These are phyloP conservation scores for Phanerodontia chrysosporium DNA, from an alignment of 768 basidiomycete genomes.

Conservation along the genomic window DNA sequence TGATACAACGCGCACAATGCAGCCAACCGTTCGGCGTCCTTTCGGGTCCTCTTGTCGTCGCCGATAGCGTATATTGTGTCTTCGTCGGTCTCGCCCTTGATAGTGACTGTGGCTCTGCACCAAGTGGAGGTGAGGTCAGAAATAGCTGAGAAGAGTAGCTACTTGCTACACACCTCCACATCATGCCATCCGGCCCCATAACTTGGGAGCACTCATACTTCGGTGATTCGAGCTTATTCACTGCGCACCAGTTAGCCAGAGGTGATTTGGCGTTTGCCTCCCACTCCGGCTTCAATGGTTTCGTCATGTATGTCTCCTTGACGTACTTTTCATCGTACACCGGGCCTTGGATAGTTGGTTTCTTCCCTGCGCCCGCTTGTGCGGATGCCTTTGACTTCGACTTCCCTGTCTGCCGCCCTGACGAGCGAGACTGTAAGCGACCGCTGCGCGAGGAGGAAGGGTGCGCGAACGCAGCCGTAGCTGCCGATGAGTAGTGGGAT, in stretches of 20 bases:
- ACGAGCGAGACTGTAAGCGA: background rate
- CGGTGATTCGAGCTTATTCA: constrained; percentile 16
- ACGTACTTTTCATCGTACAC: constrained; percentile 35
- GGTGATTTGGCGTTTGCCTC: constrained; percentile 50
- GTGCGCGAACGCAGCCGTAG: background rate
- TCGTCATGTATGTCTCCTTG: constrained; percentile 21
- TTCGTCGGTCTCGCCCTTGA: constrained; percentile 11
- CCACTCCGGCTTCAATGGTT: constrained; percentile 26
- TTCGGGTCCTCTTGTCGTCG: constrained; percentile 44
- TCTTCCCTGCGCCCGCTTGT: background rate
- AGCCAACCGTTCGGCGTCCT: constrained; percentile 71
- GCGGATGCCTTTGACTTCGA: background rate
- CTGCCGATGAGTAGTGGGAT: background rate
- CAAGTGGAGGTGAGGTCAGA: background rate
- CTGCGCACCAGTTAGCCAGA: constrained; percentile 37
- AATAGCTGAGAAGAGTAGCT: background rate
- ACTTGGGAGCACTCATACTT: constrained; percentile 29
- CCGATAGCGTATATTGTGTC: constrained; percentile 15
- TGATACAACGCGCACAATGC: constrained; percentile 73
- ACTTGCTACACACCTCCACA: constrained; percentile 42
- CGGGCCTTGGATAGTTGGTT: constrained; percentile 26
- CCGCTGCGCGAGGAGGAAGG: background rate
- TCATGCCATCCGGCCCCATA: constrained; percentile 22
- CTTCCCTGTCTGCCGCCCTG: constrained; percentile 3
- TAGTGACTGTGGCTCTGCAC: constrained; percentile 36